Conservation (phyloP, 2,329 filamentous ascomycete genomes). For the Alternaria triticimaculans region DNA sequence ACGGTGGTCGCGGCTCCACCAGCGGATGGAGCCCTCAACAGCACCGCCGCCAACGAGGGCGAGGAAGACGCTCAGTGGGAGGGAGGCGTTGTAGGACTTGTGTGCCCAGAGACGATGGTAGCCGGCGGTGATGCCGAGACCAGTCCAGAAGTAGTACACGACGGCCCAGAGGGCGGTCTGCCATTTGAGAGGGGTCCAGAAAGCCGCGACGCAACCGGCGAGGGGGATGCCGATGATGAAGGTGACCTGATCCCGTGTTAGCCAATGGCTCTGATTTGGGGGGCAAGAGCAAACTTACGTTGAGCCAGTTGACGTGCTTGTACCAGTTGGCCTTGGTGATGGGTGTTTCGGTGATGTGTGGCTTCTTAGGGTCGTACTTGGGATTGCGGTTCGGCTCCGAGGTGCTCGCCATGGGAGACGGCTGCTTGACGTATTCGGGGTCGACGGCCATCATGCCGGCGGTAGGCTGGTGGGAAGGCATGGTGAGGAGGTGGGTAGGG, state of each 20-base stretch:
- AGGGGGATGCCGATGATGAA: slow-evolving; percentile 82
- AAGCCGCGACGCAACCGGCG: slow-evolving; percentile 74
- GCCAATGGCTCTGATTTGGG: background rate
- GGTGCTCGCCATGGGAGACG: slow-evolving; percentile 56
- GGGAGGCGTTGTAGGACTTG: slow-evolving; percentile 55
- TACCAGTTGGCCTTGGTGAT: slow-evolving; percentile 87
- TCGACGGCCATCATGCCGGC: slow-evolving; percentile 57
- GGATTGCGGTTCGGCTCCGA: slow-evolving; percentile 60
- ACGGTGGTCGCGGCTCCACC: slow-evolving; percentile 59
- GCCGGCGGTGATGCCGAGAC: slow-evolving; percentile 65
- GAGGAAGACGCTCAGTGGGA: slow-evolving; percentile 57
- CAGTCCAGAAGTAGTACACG: slow-evolving; percentile 83
- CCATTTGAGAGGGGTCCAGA: slow-evolving; percentile 77
- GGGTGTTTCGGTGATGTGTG: slow-evolving; percentile 83
- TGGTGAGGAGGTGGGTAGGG: slow-evolving; percentile 31
- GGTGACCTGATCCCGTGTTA: slow-evolving; percentile 66
- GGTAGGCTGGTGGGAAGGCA: slow-evolving; percentile 61
- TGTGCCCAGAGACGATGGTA: slow-evolving; percentile 80
- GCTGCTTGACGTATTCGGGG: slow-evolving; percentile 56
- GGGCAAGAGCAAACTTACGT: slow-evolving; percentile 59
- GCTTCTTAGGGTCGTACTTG: slow-evolving; percentile 71
- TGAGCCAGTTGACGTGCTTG: slow-evolving; percentile 94
- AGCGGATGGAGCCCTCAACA: slow-evolving; percentile 59
- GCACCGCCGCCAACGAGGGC: slow-evolving; percentile 57
- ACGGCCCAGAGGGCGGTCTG: slow-evolving; percentile 79